Evolutionary conservation across 2,329 filamentous ascomycete genomes (phyloP), one percentile per base, ranked within the genome.

Genomic region (Seiridium unicorne): DNA sequence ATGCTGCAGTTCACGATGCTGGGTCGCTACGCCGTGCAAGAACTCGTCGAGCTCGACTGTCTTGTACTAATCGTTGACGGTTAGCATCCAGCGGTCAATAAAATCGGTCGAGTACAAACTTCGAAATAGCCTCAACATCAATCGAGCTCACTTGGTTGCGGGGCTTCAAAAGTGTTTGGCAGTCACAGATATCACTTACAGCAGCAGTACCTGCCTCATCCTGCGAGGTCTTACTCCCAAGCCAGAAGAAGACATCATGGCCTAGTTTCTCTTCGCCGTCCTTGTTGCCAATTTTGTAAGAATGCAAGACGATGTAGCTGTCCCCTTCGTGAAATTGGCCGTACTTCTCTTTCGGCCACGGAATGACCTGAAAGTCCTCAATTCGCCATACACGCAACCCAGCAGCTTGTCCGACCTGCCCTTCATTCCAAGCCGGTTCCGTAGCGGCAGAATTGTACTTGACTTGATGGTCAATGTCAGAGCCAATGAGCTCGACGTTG

Each of bases 241-340:
- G 79, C 87, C 87, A 90, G 76, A 90, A 90, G 78, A 87, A 90
- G 67, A 90, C 82, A 55, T 89, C 86, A 66, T 90, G 87, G 47
- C 74, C 76, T 4, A 89, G 75, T 65, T 77, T 79, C 61, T 81
- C 70, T 38, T 66, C 62, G 3, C 72, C 73, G n/a, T 76, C 72
- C 42, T 76, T 73, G 47, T 76, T 74, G 47, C 79, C 79, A 38
- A 85, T 69, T 65, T 82, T 81, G 71, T 83, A 83, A 4, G 86
- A 85, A 69, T 86, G 77, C 51, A 90, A 77, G 3, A 90, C 75
- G 60, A 90, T 87, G 69, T 87, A 90, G 73, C 86, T 89, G 70
- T 90, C 88, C 36, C 87, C 87, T 54, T 89, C 84, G 72, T 84
- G 83, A 70, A 90, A 90, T 55, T 83, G 76, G 55, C 87, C 87